A percentile compares a stretch with the other conserved stretches of the same genome.
phyloP scores from a whole-genome alignment of 495 filamentous ascomycete genomes.

The Penicillium psychrofluorescens region DNA sequence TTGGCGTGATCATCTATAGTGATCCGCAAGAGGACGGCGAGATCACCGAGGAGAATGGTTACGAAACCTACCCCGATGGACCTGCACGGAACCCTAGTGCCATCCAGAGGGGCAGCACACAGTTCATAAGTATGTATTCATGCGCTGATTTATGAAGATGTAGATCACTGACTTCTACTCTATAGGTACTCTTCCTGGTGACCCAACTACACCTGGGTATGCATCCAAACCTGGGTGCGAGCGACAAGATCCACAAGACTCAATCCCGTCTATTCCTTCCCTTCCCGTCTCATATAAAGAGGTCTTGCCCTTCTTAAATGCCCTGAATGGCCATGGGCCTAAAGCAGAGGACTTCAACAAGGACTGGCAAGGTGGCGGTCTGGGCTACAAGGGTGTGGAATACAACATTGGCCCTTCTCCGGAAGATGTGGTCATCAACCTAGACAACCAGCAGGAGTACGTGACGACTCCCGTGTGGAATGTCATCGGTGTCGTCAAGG shows the following conservation, averaged over 20 bases:
- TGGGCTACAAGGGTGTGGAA: constrained; percentile 75
- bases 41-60: constrained; percentile 73
- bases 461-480: constrained; percentile 89
- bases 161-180: background rate
- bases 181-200: constrained; percentile 51
- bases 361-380: constrained; percentile 59
- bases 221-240: constrained; percentile 85
- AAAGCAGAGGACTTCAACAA: constrained; percentile 69
- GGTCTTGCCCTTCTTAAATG: constrained; percentile 75
- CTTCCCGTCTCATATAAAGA: constrained; percentile 86
- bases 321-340: constrained; percentile 82
- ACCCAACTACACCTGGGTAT: constrained; percentile 89
- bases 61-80: constrained; percentile 76
- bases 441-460: constrained; percentile 85
- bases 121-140: constrained; percentile 62
- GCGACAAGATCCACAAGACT: constrained; percentile 57
- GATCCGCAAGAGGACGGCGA: constrained; percentile 89
- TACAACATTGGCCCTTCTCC: constrained; percentile 92
- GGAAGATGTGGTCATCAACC: constrained; percentile 64
- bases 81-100: constrained; percentile 82
- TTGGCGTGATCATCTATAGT: constrained; percentile 76
- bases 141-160: background rate
- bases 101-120: constrained; percentile 85
- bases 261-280: constrained; percentile 82
- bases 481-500: constrained; percentile 90